A percentile compares a stretch with the other conserved stretches of the same genome.
Conservation (phyloP, 306 rosid species). For the Senna siamea region DNA sequence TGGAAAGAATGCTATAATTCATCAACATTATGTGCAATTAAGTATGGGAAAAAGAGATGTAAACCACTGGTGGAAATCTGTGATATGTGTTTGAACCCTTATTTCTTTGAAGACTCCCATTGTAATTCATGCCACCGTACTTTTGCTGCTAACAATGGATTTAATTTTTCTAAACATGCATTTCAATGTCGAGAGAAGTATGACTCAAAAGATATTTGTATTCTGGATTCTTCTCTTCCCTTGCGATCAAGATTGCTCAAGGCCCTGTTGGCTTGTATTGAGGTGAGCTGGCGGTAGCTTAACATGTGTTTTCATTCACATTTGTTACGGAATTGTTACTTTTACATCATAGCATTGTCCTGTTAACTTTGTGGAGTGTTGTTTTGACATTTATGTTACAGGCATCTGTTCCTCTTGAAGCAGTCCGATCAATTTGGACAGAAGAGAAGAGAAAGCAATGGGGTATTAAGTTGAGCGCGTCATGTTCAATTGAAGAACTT, state of each 20-base stretch:
- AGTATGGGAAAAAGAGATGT: slow-evolving; percentile 78
- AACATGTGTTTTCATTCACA: slow-evolving; percentile 3
- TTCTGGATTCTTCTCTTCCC: slow-evolving; percentile 71
- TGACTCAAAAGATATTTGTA: slow-evolving; percentile 44
- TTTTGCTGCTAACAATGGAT: slow-evolving; percentile 51
- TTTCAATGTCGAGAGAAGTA: slow-evolving; percentile 67
- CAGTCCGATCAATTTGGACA: slow-evolving; percentile 78
- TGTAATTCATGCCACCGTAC: slow-evolving; percentile 81
- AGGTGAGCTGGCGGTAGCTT: slow-evolving; percentile 63
- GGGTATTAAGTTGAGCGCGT: slow-evolving; percentile 70
- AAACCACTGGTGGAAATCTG: slow-evolving; percentile 69
- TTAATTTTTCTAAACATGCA: slow-evolving; percentile 62
- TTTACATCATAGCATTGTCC: slow-evolving; percentile 15
- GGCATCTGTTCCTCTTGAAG: slow-evolving; percentile 82
- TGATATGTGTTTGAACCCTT: slow-evolving; percentile 65
- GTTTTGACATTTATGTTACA: slow-evolving; percentile 46
- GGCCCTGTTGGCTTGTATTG: slow-evolving; percentile 69
- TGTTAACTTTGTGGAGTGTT: slow-evolving; percentile 13
- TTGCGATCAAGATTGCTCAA: slow-evolving; percentile 76
- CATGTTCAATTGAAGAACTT: slow-evolving; percentile 76
- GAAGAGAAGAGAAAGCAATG: slow-evolving; percentile 66
- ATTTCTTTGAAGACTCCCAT: slow-evolving; percentile 72
- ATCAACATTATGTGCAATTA: slow-evolving; percentile 65
- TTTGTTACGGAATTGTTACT: slow-evolving; percentile 18
- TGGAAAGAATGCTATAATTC: slow-evolving; percentile 82